Conservation (phyloP, 495 filamentous ascomycete genomes). For the Thermochaetoides thermophila region DNA sequence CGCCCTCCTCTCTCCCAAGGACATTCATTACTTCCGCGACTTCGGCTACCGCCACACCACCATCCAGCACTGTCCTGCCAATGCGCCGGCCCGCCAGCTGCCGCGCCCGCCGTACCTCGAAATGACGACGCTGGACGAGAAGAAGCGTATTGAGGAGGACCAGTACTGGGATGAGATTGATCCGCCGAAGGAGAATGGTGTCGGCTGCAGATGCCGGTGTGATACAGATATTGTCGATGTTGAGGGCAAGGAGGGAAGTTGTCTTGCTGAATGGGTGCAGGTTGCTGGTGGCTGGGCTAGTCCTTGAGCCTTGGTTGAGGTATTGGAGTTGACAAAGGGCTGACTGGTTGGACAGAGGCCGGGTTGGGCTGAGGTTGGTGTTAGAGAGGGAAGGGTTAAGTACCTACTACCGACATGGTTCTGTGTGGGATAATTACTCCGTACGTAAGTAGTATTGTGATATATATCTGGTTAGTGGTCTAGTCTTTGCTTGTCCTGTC, state of each 20-base stretch:
- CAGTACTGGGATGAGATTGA: constrained; percentile 91
- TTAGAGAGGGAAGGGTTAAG: no score
- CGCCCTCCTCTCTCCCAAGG: constrained; percentile 59
- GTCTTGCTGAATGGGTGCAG: constrained; percentile 91
- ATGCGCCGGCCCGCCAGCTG: constrained; percentile 82
- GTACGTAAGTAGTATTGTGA: no score
- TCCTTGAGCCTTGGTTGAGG: no score
- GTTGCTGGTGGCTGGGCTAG: constrained; percentile 89
- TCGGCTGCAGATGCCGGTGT: constrained; percentile 91
- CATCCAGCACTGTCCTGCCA: constrained; percentile 96
- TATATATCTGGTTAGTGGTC: no score
- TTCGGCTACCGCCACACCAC: constrained; percentile 98
- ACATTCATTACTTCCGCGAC: constrained; percentile 99
- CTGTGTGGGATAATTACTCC: no score
- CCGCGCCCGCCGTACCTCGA: constrained; percentile 72
- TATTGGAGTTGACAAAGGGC: no score
- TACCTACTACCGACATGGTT: no score
- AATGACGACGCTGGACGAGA: constrained; percentile 69
- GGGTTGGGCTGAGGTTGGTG: no score
- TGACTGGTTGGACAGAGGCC: no score
- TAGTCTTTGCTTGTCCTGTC: no score
- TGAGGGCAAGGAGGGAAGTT: constrained; percentile 91
- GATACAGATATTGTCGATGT: constrained; percentile 98
- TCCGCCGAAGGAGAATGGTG: constrained; percentile 82
- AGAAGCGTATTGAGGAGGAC: constrained; percentile 82